A percentile compares a stretch with the other conserved stretches of the same genome.
Conservation (phyloP, 176 grass and related monocot genomes). For the Avena sativa region DNA sequence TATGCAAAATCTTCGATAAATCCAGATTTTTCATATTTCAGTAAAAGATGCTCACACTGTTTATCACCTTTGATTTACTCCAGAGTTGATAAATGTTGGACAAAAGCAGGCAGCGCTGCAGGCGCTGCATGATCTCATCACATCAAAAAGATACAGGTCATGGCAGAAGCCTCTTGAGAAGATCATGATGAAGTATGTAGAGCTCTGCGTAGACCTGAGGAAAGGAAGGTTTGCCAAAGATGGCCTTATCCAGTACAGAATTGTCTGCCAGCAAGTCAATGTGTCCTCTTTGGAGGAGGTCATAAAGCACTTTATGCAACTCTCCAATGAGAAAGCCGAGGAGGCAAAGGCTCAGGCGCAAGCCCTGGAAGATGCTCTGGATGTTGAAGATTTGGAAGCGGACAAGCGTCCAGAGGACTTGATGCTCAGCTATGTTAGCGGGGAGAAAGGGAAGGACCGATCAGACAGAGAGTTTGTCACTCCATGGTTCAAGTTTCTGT, state of each 20-base stretch:
- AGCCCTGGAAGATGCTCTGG: slow-evolving; percentile 87
- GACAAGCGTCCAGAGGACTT: slow-evolving; percentile 96
- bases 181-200: slow-evolving; percentile 98
- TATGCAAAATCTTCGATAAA: background rate
- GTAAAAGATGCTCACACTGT: background rate
- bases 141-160: slow-evolving; percentile 85
- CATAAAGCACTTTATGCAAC: slow-evolving; percentile 97
- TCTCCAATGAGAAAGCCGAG: slow-evolving; percentile 84
- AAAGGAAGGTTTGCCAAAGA: slow-evolving; percentile 97
- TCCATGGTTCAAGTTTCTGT: slow-evolving; percentile 98
- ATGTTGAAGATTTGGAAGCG: slow-evolving; percentile 96
- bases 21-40: background rate
- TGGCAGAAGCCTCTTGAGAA: slow-evolving; percentile 96
- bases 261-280: slow-evolving; percentile 97
- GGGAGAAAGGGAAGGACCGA: slow-evolving; percentile 93
- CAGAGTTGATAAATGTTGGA: slow-evolving; percentile 97
- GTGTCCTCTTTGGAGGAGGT: slow-evolving; percentile 93
- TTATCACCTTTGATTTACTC: slow-evolving; percentile 28
- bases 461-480: slow-evolving; percentile 93
- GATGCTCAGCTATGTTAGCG: slow-evolving; percentile 96
- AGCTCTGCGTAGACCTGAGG: slow-evolving; percentile 91
- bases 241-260: slow-evolving; percentile 95
- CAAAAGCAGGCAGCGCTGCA: slow-evolving; percentile 97
- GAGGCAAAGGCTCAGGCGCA: slow-evolving; percentile 78
- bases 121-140: slow-evolving; percentile 96